Base-by-base conservation (phyloP, 139 green algal species). In the Chlamydomonas eustigma region DNA sequence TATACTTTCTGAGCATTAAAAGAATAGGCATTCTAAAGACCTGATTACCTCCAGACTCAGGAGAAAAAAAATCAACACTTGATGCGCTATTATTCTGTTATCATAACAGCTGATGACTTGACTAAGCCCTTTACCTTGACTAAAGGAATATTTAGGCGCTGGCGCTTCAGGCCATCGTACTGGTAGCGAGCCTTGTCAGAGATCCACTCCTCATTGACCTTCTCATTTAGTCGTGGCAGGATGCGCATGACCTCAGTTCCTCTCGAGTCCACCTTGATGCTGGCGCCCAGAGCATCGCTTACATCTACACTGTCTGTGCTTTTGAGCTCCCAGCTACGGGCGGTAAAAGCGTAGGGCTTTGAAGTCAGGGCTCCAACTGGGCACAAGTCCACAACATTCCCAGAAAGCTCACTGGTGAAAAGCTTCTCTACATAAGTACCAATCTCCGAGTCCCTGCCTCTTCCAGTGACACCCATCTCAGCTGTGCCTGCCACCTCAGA, bases 121-220 rank as follows among this genome's bases (percentile, higher is more conserved):
- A n/a, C n/a, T n/a, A n/a, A n/a, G n/a, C n/a, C n/a, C n/a, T n/a
- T n/a, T 4, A 81, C 85, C 80, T 91, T 90, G 34, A 98, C 86
- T 83, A 97, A 84, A 3, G 96, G 96, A 34, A 84, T 76, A 73
- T 90, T 90, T 2, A 99, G 90, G 30, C 96, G 87, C 88, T 99
- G 96, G 25, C 92, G 85, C 83, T 92, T 92, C 39, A 99, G 90
- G 4, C 87, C 96, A 78, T 99, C 96, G 78, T 97, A 99, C 80
- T 96, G 91, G 82, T 98, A 99, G 71, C 96, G 89, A 1, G 83
- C 86, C 84, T 97, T 98, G 91, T 99, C 96, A 6, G 79, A 90
- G 74, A 99, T 89, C 96, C 96, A 99, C 85, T 99, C 96, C 93
- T 99, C 96, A 75, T 99, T 99, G 3, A 99, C 89, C 0, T 81